Percentiles rank a stretch among this genome's conserved stretches.
Evolutionary conservation across 78 protist genomes (phyloP).

Genomic region (Protostelium mycophagum): DNA sequence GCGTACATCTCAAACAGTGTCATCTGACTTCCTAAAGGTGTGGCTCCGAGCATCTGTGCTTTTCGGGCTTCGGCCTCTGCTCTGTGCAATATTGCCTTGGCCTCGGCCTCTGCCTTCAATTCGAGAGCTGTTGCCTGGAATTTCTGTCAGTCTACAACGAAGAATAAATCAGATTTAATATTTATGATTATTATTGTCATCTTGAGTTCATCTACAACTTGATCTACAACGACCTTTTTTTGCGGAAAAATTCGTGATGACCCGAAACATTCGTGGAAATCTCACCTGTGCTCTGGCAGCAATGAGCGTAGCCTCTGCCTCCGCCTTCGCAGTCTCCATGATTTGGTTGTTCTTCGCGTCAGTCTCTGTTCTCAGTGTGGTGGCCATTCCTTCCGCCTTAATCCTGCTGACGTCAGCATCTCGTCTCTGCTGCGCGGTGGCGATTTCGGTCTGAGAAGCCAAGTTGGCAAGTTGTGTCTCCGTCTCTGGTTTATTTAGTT

Average conservation of each 20-base stretch:
- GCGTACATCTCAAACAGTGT: not conserved
- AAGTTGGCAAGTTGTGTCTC: not conserved
- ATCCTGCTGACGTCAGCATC: not conserved
- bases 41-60: not conserved
- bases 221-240: too few relatives aligned
- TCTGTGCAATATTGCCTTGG: not conserved
- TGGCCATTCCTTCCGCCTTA: not conserved
- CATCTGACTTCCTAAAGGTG: not conserved
- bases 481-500: too few relatives aligned
- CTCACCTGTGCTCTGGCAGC: not conserved
- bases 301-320: not conserved
- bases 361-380: not conserved
- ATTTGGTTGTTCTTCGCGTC: not conserved
- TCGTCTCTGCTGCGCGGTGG: not conserved
- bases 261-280: too few relatives aligned
- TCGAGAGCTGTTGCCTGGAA: not conserved
- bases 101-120: not conserved
- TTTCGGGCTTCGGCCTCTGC: not conserved
- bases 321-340: not conserved
- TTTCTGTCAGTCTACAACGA: too few relatives aligned
- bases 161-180: too few relatives aligned
- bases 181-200: too few relatives aligned
- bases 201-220: too few relatives aligned
- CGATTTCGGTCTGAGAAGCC: not conserved
- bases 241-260: too few relatives aligned